Percentiles rank a stretch among this genome's conserved stretches.
Conservation (phyloP, 1,284 basidiomycete species). For the Cryptococcus sp. region DNA sequence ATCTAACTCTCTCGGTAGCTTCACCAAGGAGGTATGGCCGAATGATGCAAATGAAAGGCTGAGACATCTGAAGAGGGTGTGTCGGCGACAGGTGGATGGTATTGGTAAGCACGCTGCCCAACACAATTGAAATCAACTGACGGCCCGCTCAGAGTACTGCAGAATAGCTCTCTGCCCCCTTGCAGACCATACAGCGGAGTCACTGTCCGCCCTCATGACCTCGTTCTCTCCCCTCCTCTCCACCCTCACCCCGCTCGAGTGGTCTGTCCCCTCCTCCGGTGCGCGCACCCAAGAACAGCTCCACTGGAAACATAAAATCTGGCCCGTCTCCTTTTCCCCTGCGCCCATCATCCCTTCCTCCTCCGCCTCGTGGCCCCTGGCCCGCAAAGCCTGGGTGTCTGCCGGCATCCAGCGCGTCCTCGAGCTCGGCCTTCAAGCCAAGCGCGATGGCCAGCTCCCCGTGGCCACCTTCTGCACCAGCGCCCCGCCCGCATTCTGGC, state of each 20-base stretch:
- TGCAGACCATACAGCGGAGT: slow-evolving; percentile 14
- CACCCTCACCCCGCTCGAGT: slow-evolving; percentile 56
- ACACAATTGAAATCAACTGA: neutral
- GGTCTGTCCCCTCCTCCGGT: slow-evolving; percentile 64
- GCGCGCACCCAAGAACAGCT: slow-evolving; percentile 70
- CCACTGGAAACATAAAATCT: slow-evolving; percentile 62
- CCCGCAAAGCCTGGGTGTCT: slow-evolving; percentile 66
- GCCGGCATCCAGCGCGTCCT: slow-evolving; percentile 62
- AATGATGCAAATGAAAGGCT: slow-evolving; percentile 57
- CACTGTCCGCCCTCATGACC: slow-evolving; percentile 36
- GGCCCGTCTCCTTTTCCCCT: slow-evolving; percentile 79
- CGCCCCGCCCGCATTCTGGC: slow-evolving; percentile 55
- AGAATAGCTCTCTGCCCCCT: slow-evolving; percentile 34
- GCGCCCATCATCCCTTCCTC: slow-evolving; percentile 61
- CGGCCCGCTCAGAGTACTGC: slow-evolving; percentile 14
- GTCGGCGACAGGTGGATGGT: slow-evolving; percentile 51
- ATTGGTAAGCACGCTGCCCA: slow-evolving; percentile 6
- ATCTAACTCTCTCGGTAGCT: slow-evolving; percentile 20
- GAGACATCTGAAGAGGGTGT: slow-evolving; percentile 73
- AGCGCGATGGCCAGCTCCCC: slow-evolving; percentile 63
- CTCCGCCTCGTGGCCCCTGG: slow-evolving; percentile 59
- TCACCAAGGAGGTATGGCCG: slow-evolving; percentile 41
- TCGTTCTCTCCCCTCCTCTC: slow-evolving; percentile 51
- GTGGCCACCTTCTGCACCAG: slow-evolving; percentile 70
- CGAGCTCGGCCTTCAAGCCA: slow-evolving; percentile 56